Base-by-base conservation (phyloP, 352 stramenopile species). In the Phytopythium aichiense region DNA sequence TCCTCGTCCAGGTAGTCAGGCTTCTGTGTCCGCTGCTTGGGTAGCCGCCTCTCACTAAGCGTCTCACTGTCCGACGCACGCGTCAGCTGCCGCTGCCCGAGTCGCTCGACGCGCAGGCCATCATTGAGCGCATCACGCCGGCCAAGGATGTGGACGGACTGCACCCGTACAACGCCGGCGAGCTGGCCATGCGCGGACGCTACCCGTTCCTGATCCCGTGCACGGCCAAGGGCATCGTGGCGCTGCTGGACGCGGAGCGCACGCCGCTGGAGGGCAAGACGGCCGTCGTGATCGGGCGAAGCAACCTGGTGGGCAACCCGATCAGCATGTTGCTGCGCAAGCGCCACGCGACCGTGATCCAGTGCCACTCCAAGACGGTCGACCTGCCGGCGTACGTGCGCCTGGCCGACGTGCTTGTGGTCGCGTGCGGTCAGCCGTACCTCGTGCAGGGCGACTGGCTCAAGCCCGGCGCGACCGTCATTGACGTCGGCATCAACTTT, bases 401-500 rank as follows among this genome's bases (percentile, higher is more conserved):
- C 52, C 72, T 91, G 60, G 98, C 96, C 0, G 98, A 99, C 74
- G 96, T 99, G 56, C 88, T 99, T 7, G 78, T 99, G 18, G 97
- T 94, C 2, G 97, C 97, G 6, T 97, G 98, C 55, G 98, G 98
- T 38, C 78, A 94, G 60, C 91, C 98, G 1, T 89, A 99, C 51
- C 79, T 99, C 51, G 92, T 99, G 16, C 93, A 91, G 25, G 91
- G 82, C 16, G 79, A 92, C 43, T 99, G 97, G 98, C 72, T 99
- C 38, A 99, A 99, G 71, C 84, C 92, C 15, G 97, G 97, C 20
- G 94, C 92, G 15, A 89, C 97, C 7, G 97, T 99, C 8, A 95
- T 99, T 66, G 98, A 99, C 77, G 97, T 99, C 18, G 98, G 98
- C 9, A 99, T 99, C 72, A 99, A 99, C 68, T 98, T 94, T 63